Evolutionary conservation across 2,329 filamentous ascomycete species (phyloP).

Genomic region (Claviceps cyperi): DNA sequence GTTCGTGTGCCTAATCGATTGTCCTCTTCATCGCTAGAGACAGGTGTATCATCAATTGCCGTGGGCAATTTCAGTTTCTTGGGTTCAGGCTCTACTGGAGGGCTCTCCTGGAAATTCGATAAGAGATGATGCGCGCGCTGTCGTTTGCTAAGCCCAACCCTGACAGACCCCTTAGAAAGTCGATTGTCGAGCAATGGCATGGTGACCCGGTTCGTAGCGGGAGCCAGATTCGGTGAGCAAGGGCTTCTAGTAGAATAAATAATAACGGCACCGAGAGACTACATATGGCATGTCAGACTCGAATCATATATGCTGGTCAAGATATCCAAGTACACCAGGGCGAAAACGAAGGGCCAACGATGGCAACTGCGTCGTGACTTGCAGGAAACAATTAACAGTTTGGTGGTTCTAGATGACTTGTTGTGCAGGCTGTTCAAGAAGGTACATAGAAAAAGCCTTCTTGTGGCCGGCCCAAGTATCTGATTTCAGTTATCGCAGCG

Average conservation of each 20-base stretch:
- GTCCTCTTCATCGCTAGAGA: conserved; percentile 16
- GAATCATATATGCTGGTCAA: neutral
- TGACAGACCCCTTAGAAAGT: neutral
- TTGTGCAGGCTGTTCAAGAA: neutral
- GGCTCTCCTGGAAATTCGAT: neutral
- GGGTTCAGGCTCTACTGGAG: neutral
- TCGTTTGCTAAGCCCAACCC: conserved; percentile 11
- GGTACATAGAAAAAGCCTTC: neutral
- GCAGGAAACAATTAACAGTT: neutral
- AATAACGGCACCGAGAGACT: neutral
- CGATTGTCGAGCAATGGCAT: conserved; percentile 5
- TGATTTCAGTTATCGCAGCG: neutral
- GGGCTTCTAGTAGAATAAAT: neutral
- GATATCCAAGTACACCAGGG: neutral
- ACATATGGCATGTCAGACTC: neutral
- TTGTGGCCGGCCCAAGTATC: neutral
- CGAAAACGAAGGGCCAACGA: neutral
- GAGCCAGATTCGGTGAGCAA: neutral
- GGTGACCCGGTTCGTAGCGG: neutral
- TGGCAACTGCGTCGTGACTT: neutral
- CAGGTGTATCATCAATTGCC: conserved; percentile 12
- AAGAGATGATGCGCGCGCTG: conserved; percentile 10
- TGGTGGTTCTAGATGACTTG: neutral
- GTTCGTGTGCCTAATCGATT: conserved; percentile 1
- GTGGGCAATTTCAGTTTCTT: conserved; percentile 6